Percentiles rank a stretch among this genome's conserved stretches.
These are phyloP conservation scores for Zygoascus hellenicus DNA, from an alignment of 1,139 yeast species.

Conservation along the genomic window DNA sequence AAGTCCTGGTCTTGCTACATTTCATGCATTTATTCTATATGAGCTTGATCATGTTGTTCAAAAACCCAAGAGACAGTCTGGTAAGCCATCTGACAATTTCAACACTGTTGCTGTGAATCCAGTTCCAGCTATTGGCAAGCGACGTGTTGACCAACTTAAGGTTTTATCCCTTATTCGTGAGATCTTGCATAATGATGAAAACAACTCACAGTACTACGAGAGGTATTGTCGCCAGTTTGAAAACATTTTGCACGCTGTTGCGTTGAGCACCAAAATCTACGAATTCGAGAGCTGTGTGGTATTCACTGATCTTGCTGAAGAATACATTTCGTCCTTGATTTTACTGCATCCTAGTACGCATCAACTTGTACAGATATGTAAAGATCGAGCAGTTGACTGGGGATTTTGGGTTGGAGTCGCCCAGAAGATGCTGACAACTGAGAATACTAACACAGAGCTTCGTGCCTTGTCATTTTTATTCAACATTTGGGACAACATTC, in stretches of 20 bases:
- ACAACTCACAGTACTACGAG: conserved; percentile 29
- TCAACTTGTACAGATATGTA: conserved; percentile 25
- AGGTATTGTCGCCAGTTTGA: conserved; percentile 34
- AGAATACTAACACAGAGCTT: conserved; percentile 56
- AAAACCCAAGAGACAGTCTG: conserved; percentile 8
- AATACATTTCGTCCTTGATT: conserved; percentile 32
- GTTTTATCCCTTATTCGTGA: conserved; percentile 33
- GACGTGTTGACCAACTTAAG: conserved; percentile 34
- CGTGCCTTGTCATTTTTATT: conserved; percentile 62
- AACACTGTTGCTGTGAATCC: conserved; percentile 32
- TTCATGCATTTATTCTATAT: conserved; percentile 33
- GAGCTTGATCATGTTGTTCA: conserved; percentile 31
- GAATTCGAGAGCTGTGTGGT: conserved; percentile 43
- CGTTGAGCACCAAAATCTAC: conserved; percentile 33
- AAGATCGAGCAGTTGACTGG: conserved; percentile 51
- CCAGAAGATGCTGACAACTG: conserved; percentile 54
- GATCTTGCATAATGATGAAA: conserved; percentile 32
- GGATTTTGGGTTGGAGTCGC: conserved; percentile 65
- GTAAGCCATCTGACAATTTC: conserved; percentile 26
- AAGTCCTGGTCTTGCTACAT: conserved; percentile 34
- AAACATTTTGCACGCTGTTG: conserved; percentile 34
- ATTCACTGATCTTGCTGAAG: conserved; percentile 44
- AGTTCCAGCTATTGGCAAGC: conserved; percentile 21
- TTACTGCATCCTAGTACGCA: conserved; percentile 24
- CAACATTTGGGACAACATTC: conserved; percentile 72